Percentiles rank a stretch among this genome's conserved stretches.
Evolutionary conservation across 148 eudicot genomes (phyloP).

Genomic region (Rhododendron simsii): DNA sequence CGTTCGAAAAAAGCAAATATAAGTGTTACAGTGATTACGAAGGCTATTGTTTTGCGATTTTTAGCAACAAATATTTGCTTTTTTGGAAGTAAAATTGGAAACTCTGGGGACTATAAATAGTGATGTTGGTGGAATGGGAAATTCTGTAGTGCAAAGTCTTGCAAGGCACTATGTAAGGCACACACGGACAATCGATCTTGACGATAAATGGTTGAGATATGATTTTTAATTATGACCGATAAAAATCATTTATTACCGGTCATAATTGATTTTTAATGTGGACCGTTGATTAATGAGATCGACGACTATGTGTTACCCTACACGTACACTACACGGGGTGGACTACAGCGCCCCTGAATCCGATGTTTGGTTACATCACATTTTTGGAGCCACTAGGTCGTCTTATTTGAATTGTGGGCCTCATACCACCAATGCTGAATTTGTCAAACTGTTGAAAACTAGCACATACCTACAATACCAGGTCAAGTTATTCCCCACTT

Average conservation of each 20-base stretch:
- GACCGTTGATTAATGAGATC: too few species aligned
- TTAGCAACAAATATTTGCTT: not conserved
- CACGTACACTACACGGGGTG: too few species aligned
- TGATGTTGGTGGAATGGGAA: not conserved
- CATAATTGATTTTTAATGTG: too few species aligned
- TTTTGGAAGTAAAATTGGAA: not conserved
- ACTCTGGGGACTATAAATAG: not conserved
- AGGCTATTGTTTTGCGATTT: not conserved
- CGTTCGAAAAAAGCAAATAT: too few species aligned
- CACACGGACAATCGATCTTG: too few species aligned
- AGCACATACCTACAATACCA: not conserved
- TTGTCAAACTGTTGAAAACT: not conserved
- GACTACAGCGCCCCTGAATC: too few species aligned
- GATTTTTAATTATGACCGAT: too few species aligned
- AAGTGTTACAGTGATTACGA: too few species aligned
- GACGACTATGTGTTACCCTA: fast-evolving
- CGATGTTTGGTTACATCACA: not conserved
- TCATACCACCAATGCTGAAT: not conserved
- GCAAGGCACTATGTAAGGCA: fast-evolving
- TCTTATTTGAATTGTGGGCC: not conserved
- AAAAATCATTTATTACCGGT: too few species aligned
- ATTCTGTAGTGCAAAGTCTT: too few species aligned
- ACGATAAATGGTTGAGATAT: too few species aligned
- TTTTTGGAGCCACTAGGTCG: not conserved
- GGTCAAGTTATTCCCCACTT: not conserved